Conservation (phyloP, 2,329 filamentous ascomycete genomes). For the Fusarium compactum region DNA sequence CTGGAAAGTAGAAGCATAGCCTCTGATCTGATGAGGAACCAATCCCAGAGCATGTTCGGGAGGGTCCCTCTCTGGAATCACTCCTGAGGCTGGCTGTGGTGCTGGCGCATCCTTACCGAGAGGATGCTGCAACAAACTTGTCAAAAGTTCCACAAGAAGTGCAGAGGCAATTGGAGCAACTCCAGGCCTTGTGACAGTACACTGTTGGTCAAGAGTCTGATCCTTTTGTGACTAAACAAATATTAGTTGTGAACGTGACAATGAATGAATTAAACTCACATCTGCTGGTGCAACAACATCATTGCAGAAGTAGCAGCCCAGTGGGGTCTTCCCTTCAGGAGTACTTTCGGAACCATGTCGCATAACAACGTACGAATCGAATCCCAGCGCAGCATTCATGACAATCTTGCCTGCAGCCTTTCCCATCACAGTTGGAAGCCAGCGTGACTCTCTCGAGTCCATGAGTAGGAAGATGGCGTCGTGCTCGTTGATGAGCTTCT, state of each 20-base stretch:
- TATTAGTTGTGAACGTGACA: conserved; percentile 9
- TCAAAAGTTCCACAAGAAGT: conserved; percentile 88
- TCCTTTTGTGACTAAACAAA: conserved; percentile 83
- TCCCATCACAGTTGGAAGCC: conserved; percentile 96
- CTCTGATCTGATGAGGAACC: conserved; percentile 84
- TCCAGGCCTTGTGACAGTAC: conserved; percentile 94
- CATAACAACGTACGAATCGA: conserved; percentile 98
- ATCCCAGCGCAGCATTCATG: conserved; percentile 94
- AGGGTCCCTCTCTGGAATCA: conserved; percentile 66
- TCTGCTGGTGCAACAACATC: conserved; percentile 95
- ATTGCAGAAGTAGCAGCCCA: conserved; percentile 99
- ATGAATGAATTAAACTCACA: conserved; percentile 67
- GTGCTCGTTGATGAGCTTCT: conserved; percentile 81
- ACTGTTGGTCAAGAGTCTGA: conserved; percentile 96
- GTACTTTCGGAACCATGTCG: conserved; percentile 80
- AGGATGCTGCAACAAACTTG: conserved; percentile 89
- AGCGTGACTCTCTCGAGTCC: conserved; percentile 94
- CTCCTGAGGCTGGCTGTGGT: conserved; percentile 58
- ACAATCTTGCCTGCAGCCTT: conserved; percentile 95
- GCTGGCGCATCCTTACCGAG: conserved; percentile 72
- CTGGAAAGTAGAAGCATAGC: conserved; percentile 79
- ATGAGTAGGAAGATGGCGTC: conserved; percentile 97
- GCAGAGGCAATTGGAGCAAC: conserved; percentile 93
- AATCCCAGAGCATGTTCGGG: conserved; percentile 72
- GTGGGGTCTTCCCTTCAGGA: conserved; percentile 69